phyloP scores from a whole-genome alignment of 164 flowering plant genomes.

The Vitis riparia region DNA sequence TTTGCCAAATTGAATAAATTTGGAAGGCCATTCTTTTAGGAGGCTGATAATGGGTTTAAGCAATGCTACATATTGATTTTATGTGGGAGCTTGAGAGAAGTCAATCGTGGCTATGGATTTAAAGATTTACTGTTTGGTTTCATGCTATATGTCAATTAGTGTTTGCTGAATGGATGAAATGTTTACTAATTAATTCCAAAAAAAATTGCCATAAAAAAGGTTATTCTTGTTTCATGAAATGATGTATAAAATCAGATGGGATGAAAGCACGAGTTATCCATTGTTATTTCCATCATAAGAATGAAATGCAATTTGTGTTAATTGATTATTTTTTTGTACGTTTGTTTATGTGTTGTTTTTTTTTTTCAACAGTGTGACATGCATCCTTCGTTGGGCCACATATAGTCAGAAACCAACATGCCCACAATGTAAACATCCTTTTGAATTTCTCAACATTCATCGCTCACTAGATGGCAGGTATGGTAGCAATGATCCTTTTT shows the following conservation, averaged over 20 bases:
- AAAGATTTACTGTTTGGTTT: background rate
- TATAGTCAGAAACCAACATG: constrained; percentile 69
- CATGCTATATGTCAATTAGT: background rate
- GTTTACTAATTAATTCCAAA: background rate
- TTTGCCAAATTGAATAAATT: no score
- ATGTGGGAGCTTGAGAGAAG: background rate
- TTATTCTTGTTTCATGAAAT: no score
- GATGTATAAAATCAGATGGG: no score
- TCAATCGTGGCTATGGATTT: background rate
- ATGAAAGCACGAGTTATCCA: no score
- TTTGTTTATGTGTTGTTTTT: background rate
- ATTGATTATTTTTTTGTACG: background rate
- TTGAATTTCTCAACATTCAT: constrained; percentile 70
- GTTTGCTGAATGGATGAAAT: background rate
- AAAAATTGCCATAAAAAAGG: no score
- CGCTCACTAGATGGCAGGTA: constrained; percentile 96
- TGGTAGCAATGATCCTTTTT: background rate
- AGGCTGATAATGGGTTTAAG: background rate
- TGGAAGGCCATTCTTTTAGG: no score
- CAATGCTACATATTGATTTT: background rate
- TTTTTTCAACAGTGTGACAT: constrained; percentile 59
- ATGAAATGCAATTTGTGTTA: background rate
- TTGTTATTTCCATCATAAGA: no score
- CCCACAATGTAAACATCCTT: constrained; percentile 89
- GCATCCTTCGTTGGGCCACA: constrained; percentile 88